Evolutionary conservation across 164 flowering plant species (phyloP).

Genomic region (Warburgia ugandensis): DNA sequence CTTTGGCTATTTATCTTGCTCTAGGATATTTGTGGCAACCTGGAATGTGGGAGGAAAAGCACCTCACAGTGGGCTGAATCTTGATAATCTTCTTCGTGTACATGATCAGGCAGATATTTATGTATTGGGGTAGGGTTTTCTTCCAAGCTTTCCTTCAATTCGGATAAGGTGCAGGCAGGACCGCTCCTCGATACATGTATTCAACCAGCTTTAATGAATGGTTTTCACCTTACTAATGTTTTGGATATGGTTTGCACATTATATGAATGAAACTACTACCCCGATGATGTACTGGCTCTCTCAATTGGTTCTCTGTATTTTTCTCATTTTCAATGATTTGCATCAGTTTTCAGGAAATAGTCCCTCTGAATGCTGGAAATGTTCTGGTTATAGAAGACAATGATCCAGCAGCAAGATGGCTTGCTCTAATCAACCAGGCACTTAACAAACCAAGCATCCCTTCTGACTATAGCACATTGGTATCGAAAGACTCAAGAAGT

Average conservation of each 20-base stretch:
- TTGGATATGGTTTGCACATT: neutral
- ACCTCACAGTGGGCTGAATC: slow-evolving; percentile 45
- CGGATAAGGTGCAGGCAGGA: no score
- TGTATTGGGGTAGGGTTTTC: slow-evolving; percentile 51
- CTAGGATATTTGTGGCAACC: slow-evolving; percentile 65
- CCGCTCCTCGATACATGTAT: neutral
- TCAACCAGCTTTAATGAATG: neutral
- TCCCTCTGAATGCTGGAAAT: slow-evolving; percentile 88
- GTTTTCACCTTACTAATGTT: neutral
- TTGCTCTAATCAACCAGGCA: slow-evolving; percentile 54
- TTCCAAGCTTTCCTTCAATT: no score
- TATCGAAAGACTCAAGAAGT: slow-evolving; percentile 17
- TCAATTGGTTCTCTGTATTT: neutral
- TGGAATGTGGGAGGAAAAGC: slow-evolving; percentile 84
- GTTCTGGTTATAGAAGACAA: slow-evolving; percentile 77
- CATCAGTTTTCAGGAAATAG: slow-evolving; percentile 83
- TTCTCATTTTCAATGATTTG: neutral
- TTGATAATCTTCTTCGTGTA: slow-evolving; percentile 50
- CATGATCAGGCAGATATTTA: slow-evolving; percentile 51
- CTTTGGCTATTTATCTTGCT: slow-evolving; percentile 1
- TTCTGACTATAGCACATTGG: slow-evolving; percentile 7
- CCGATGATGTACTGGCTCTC: no score
- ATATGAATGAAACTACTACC: no score
- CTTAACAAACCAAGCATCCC: slow-evolving; percentile 34
- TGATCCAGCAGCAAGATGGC: slow-evolving; percentile 81